Percentiles rank a stretch among this genome's conserved stretches.
These are phyloP conservation scores for Alternaria rosae DNA, from an alignment of 2,329 filamentous ascomycete species.

Conservation along the genomic window DNA sequence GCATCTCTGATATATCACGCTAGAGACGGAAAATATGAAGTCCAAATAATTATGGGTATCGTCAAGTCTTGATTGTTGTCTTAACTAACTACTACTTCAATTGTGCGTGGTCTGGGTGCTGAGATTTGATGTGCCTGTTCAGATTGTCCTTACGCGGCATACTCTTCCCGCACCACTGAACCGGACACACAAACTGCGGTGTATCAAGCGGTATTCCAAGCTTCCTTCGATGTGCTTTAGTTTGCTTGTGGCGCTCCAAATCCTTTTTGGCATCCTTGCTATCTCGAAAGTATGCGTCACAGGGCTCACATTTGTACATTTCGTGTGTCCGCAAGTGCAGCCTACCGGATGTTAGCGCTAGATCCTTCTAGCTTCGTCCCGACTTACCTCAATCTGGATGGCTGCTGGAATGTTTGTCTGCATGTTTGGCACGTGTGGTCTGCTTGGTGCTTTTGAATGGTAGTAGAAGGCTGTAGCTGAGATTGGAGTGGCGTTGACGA, in stretches of 20 bases:
- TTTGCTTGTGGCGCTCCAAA: not conserved
- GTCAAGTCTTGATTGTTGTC: not conserved
- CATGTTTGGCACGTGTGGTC: not conserved
- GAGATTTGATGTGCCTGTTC: slow-evolving; percentile 14
- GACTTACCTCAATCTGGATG: not conserved
- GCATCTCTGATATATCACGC: too few species aligned
- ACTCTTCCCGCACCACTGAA: slow-evolving; percentile 4
- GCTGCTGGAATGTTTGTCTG: not conserved
- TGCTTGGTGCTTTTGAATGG: not conserved
- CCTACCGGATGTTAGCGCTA: not conserved
- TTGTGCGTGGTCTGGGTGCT: slow-evolving; percentile 2
- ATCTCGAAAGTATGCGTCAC: not conserved
- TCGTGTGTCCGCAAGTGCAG: slow-evolving; percentile 5
- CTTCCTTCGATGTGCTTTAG: not conserved
- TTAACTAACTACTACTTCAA: slow-evolving; percentile 1
- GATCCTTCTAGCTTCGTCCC: not conserved
- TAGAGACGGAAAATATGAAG: not conserved
- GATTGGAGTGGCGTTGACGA: not conserved
- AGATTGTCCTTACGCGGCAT: slow-evolving; percentile 49
- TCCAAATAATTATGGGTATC: not conserved
- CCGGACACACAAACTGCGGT: slow-evolving; percentile 1
- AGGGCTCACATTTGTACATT: slow-evolving; percentile 1
- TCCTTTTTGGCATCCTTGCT: slow-evolving; percentile 9
- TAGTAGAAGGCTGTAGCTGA: not conserved
- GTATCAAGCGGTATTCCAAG: not conserved